Evolutionary conservation across 805 yeast species (phyloP), one percentile per base, ranked within the genome.

Genomic region (Cyberlindnera suaveolens): DNA sequence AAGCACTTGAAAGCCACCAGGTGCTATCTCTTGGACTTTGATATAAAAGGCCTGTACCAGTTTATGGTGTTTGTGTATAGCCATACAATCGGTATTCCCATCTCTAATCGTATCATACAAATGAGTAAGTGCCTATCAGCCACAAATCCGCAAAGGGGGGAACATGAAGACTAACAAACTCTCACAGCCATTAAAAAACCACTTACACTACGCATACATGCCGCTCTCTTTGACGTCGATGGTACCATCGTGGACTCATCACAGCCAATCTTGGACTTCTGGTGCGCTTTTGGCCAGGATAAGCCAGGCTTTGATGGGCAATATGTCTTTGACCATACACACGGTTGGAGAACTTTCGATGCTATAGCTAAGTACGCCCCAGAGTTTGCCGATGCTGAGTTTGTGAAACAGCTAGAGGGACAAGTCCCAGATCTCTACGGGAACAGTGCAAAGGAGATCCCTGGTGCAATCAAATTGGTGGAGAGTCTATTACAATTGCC

Each of bases 221-320:
- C 77, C 33, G 67, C 74, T 44, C 73, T 85, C 48, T 86, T 86
- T 64, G 95, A 86, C 66, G 80, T 88, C 46, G 95, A 86, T 62
- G 95, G 95, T 41, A 86, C 95, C 40, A 72, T 86, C 58, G 85
- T 86, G 60, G 78, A 82, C 64, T 84, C 93, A 38, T 82, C 88
- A 49, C 78, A 78, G 44, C 87, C 91, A 45, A 83, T 86, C 51
- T 83, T 81, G 57, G 85, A 77, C 56, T 81, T 85, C 70, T 86
- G 95, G 95, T 78, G 82, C 59, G 29, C 18, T 11, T 34, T 27
- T 18, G 85, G 81, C 51, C 70, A 72, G 55, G 75, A 77, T 56
- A 75, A 82, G 67, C 77, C 85, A 41, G 77, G 77, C 61, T 77
- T 82, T 47, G 78, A 82, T 62, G 80, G 88, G 14, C 80, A 79